Percentiles rank a stretch among this genome's conserved stretches.
These are phyloP conservation scores for Bipolaris oryzae DNA, from an alignment of 2,329 filamentous ascomycete species.

Conservation along the genomic window DNA sequence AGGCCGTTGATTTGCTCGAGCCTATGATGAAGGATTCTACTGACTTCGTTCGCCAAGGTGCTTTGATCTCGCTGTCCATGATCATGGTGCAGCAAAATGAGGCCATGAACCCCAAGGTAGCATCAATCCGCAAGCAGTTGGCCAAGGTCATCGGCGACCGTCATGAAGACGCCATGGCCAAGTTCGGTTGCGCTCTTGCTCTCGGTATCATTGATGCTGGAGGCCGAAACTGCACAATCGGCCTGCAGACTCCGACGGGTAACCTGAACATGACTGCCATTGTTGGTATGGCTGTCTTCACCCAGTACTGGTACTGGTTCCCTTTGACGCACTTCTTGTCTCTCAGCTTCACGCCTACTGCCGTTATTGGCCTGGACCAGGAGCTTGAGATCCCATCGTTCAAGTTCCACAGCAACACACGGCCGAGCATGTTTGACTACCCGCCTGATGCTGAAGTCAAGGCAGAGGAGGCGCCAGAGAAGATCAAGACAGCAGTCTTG, in stretches of 20 bases:
- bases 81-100: slow-evolving; percentile 99
- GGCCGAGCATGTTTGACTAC: slow-evolving; percentile 96
- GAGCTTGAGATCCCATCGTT: slow-evolving; percentile 92
- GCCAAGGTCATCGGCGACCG: slow-evolving; percentile 93
- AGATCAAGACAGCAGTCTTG: slow-evolving; percentile 93
- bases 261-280: slow-evolving; percentile 99
- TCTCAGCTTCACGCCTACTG: slow-evolving; percentile 93
- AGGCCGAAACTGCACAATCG: slow-evolving; percentile 97
- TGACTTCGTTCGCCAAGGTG: slow-evolving; percentile 96
- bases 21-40: slow-evolving; percentile 99
- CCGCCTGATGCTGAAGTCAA: slow-evolving; percentile 96
- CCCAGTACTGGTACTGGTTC: slow-evolving; percentile 99
- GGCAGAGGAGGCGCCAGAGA: slow-evolving; percentile 87
- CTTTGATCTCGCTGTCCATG: slow-evolving; percentile 92
- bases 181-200: slow-evolving; percentile 93
- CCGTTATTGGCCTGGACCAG: slow-evolving; percentile 92
- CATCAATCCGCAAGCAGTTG: slow-evolving; percentile 86
- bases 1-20: slow-evolving; percentile 94
- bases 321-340: slow-evolving; percentile 97
- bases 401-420: slow-evolving; percentile 94
- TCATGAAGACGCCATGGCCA: slow-evolving; percentile 99
- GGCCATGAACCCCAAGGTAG: slow-evolving; percentile 96
- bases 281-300: slow-evolving; percentile 97
- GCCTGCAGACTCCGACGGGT: slow-evolving; percentile 94
- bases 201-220: slow-evolving; percentile 97